Percentiles rank a stretch among this genome's conserved stretches.
Evolutionary conservation across 108 stramenopile genomes (phyloP).

Genomic region (Schizochytrium sp.): DNA sequence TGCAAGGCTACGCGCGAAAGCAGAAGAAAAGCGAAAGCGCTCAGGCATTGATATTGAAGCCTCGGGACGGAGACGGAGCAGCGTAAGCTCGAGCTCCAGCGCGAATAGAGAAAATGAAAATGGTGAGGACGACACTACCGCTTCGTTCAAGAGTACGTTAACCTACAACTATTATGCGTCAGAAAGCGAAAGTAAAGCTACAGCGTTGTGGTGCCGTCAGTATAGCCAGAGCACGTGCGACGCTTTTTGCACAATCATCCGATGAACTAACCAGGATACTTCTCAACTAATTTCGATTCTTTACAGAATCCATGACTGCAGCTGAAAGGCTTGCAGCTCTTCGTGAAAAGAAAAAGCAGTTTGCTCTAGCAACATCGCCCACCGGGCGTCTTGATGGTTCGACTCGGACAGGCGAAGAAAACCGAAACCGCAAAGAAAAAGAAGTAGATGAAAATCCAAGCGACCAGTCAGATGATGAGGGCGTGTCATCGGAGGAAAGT

Average conservation of each 20-base stretch:
- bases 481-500: neutral
- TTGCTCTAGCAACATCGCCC: neutral
- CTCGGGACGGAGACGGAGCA: too few relatives aligned
- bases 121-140: too few relatives aligned
- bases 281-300: neutral
- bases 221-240: too few relatives aligned
- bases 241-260: too few relatives aligned
- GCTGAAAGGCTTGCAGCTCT: conserved; percentile 48
- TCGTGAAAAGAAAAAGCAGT: conserved; percentile 8
- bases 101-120: too few relatives aligned
- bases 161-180: too few relatives aligned
- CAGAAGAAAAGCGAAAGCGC: neutral
- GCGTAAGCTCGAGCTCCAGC: too few relatives aligned
- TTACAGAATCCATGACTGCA: conserved; percentile 29
- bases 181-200: too few relatives aligned
- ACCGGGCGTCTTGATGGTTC: conserved; percentile 4
- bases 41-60: too few relatives aligned
- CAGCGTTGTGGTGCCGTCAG: too few relatives aligned
- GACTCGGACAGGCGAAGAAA: neutral
- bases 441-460: neutral
- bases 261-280: neutral
- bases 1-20: conserved; percentile 13
- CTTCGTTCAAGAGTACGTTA: too few relatives aligned
- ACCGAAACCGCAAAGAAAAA: neutral
- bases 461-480: conserved; percentile 23